Base-by-base conservation (phyloP, 2,329 filamentous ascomycete species). In the Penicillium italicum region DNA sequence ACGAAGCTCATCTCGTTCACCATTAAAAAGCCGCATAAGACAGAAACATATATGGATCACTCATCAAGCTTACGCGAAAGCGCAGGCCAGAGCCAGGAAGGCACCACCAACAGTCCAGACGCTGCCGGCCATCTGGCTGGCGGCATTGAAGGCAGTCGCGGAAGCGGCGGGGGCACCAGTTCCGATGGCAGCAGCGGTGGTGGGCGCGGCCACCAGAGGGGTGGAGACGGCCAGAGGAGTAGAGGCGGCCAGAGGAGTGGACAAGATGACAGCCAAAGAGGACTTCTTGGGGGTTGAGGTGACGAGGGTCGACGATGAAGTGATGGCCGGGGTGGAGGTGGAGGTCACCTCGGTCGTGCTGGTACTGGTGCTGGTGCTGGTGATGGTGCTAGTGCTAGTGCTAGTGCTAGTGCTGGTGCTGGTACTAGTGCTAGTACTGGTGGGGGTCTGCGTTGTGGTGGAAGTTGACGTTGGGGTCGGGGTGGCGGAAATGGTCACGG, bases 91-190 rank as follows among this genome's bases (percentile, higher is more conserved):
- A 11, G 62, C 65, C 59, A 68, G 42, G 16, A 58, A 65, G 16
- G 66, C 68, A 44, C 66, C 69, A 26, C 64, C 62, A 8, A 66
- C 57, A 26, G 66, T 55, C 69, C 66, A 70, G 46, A 57, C 24
- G 53, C 59, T 54, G 40, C 60, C 57, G 10, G 60, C 61, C 30
- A 63, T 49, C 42, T 62, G 55, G 18, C 58, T 56, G 26, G 66
- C 69, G 34, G 62, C 66, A 43, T 67, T 69, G 40, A 56, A 56
- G 20, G 53, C 56, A 26, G 57, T 50, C 18, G 55, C 33, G 34
- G 55, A 55, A 41, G 62, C 50, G 7, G 53, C 53, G 10, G 61
- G 50, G 4, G 57, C 50, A 20, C 50, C 48, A 53, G 58, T n/a
- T 47, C 44, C 53, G 26, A 36, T 46, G 40, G n/a, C 51, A 38